Evolutionary conservation across 331 rosid species (phyloP).

Genomic region (Rhamnella rubrinervis): DNA sequence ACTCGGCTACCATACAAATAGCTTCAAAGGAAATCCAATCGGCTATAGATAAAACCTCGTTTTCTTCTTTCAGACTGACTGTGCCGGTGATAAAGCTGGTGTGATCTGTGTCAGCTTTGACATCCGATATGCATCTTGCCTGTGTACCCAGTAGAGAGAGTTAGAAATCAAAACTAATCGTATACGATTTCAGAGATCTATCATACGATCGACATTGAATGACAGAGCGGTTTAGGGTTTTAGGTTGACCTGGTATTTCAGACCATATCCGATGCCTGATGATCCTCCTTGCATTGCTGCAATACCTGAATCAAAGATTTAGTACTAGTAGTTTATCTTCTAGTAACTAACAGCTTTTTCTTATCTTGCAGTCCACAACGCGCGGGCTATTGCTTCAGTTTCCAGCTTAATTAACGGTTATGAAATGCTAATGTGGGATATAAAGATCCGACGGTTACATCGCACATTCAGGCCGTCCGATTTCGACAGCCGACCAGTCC

Average conservation of each 20-base stretch:
- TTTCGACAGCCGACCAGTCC: too few species aligned
- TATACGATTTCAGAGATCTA: conserved; percentile 5
- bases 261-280: conserved; percentile 91
- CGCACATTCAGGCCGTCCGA: too few species aligned
- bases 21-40: background rate
- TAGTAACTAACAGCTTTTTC: too few species aligned
- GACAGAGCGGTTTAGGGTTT: conserved; percentile 9
- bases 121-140: conserved; percentile 98
- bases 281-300: conserved; percentile 89
- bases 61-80: conserved; percentile 93
- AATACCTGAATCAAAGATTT: conserved; percentile 1
- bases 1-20: conserved; percentile 18
- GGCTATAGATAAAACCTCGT: conserved; percentile 50
- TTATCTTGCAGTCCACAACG: too few species aligned
- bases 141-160: conserved; percentile 11
- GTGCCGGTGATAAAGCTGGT: conserved; percentile 92
- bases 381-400: too few species aligned
- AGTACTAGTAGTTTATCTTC: too few species aligned
- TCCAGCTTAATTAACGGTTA: too few species aligned
- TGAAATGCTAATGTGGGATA: too few species aligned
- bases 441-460: too few species aligned
- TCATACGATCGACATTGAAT: conserved; percentile 1
- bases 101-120: conserved; percentile 92
- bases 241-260: conserved; percentile 77
- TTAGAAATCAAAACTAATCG: conserved; percentile 15